Base-by-base conservation (phyloP, 1,284 basidiomycete species). In the Ustilago tritici region DNA sequence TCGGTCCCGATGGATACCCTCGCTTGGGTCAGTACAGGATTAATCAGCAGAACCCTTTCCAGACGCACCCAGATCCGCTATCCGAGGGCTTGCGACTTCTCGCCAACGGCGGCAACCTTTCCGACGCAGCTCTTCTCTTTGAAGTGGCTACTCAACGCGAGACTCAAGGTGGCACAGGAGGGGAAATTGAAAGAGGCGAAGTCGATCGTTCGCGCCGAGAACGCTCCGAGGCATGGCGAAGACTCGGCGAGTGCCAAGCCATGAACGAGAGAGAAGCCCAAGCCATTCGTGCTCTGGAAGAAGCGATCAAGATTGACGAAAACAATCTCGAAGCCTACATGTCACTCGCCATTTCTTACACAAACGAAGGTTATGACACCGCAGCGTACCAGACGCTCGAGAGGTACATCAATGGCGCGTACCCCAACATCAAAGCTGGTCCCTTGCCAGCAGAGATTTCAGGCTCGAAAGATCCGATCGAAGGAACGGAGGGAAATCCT, bases 281-380 rank as follows among this genome's bases (percentile, higher is more conserved):
- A 73, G 89, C 89, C 4, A 88, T 90, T 61, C 83, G 87, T 11
- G 89, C 89, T 11, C 87, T 90, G 58, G 89, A 89, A 90, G 78
- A 84, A 65, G 83, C 84, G 31, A 78, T 86, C 67, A 74, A 92
- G 65, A 91, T 96, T 87, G 90, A 93, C 70, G 89, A 91, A 61
- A 91, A 92, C 91, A 68, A 94, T 92, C 5, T 89, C 93, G 47
- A 89, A 60, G 83, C 77, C 0, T 80, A 57, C 46, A 64, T 71
- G 80, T 80, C 83, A 28, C 90, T 99, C 19, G 95, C 97, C 3
- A 96, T 98, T 78, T 95, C 94, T 5, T 99, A 95, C 87, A 98
- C 95, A 55, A 99, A 99, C 85, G 97, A 99, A 88, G 92, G 92
- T 0, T 93, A 92, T 83, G 96, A 99, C 82, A 89, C 92, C 8